phyloP scores from a whole-genome alignment of 2,329 filamentous ascomycete genomes.

The Aspergillus phoenicis region DNA sequence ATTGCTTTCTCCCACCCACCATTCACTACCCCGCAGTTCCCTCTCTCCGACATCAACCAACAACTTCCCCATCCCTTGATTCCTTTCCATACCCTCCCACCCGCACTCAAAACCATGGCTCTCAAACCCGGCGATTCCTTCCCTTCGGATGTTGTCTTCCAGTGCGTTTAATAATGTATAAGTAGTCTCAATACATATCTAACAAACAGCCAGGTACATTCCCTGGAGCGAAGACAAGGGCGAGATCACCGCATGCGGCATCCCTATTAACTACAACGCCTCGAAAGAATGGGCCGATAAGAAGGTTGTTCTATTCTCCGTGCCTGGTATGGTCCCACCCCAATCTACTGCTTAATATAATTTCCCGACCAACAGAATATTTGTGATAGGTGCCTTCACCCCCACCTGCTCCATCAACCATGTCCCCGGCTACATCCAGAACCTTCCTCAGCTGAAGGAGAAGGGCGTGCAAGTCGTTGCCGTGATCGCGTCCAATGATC shows the following conservation, averaged over 20 bases:
- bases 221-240: slow-evolving; percentile 71
- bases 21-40: not conserved
- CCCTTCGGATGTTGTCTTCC: slow-evolving; percentile 76
- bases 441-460: slow-evolving; percentile 67
- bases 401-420: slow-evolving; percentile 80
- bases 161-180: slow-evolving; percentile 48
- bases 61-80: not conserved
- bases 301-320: slow-evolving; percentile 72
- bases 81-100: not conserved
- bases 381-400: slow-evolving; percentile 69
- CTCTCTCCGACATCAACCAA: not conserved
- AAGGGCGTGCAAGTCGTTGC: slow-evolving; percentile 82
- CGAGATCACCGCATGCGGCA: slow-evolving; percentile 74
- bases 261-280: slow-evolving; percentile 76
- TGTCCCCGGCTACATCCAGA: slow-evolving; percentile 74
- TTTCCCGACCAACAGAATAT: not conserved
- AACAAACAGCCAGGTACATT: slow-evolving; percentile 61
- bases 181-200: not conserved
- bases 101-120: slow-evolving; percentile 31
- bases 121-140: slow-evolving; percentile 81
- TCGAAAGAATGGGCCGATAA: slow-evolving; percentile 73
- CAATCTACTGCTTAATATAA: not conserved
- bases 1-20: not conserved
- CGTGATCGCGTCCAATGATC: slow-evolving; percentile 79
- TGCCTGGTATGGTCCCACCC: slow-evolving; percentile 56